Percentiles rank a stretch among this genome's conserved stretches.
These are phyloP conservation scores for Penicillium rolfsii DNA, from an alignment of 2,329 filamentous ascomycete species.

Conservation along the genomic window DNA sequence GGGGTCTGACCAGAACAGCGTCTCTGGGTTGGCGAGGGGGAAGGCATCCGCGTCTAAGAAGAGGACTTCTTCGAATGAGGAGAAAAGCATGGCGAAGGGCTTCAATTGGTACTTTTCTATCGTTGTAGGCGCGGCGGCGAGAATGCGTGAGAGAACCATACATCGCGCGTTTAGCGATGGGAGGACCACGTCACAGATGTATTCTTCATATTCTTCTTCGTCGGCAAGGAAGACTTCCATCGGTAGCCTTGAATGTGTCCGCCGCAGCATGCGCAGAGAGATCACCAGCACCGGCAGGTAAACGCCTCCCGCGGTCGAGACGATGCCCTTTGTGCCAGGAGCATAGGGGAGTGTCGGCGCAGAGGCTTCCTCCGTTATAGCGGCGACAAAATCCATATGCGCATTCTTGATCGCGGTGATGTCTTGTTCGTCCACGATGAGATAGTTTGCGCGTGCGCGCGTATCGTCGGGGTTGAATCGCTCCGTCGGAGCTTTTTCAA, in stretches of 20 bases:
- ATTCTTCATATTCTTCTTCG: constrained; percentile 46
- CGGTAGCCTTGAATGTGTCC: constrained; percentile 48
- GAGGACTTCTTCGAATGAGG: constrained; percentile 54
- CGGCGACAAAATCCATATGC: constrained; percentile 41
- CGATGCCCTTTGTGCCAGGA: constrained; percentile 46
- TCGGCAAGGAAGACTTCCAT: constrained; percentile 53
- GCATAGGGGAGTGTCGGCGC: constrained; percentile 39
- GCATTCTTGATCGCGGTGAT: constrained; percentile 35
- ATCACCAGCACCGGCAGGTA: constrained; percentile 51
- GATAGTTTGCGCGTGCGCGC: constrained; percentile 12
- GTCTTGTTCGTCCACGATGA: constrained; percentile 14
- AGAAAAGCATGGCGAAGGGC: constrained; percentile 54
- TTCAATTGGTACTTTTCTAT: constrained; percentile 55
- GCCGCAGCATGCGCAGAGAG: constrained; percentile 51
- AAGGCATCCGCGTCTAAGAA: constrained; percentile 56
- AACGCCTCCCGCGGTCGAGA: constrained; percentile 50
- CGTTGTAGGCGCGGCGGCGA: constrained; percentile 36
- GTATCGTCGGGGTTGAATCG: constrained; percentile 19
- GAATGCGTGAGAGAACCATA: constrained; percentile 49
- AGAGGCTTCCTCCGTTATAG: constrained; percentile 27
- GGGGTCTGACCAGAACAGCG: constrained; percentile 46
- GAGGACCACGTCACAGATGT: constrained; percentile 50
- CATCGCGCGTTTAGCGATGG: constrained; percentile 49
- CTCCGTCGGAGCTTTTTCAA: constrained; percentile 21
- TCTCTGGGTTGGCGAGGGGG: constrained; percentile 47